phyloP scores from a whole-genome alignment of 2,329 filamentous ascomycete genomes.

The Eutypa lata region DNA sequence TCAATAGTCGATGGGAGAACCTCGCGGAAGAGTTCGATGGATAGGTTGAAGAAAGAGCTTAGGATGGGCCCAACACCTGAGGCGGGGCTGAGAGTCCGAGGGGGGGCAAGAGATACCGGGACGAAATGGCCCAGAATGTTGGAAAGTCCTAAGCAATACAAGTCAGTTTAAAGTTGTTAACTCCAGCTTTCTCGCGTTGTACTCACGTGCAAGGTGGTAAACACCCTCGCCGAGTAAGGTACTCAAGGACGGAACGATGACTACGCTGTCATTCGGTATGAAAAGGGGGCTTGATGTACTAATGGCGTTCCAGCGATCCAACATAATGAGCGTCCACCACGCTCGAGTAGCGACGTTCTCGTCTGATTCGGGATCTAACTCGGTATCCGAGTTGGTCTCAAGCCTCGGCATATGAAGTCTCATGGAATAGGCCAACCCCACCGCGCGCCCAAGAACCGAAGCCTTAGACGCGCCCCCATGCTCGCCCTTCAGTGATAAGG shows the following conservation, averaged over 20 bases:
- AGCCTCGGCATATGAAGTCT: slow-evolving; percentile 50
- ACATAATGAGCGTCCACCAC: slow-evolving; percentile 70
- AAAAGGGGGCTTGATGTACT: slow-evolving; percentile 60
- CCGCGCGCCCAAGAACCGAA: slow-evolving; percentile 61
- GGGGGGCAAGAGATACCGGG: slow-evolving; percentile 40
- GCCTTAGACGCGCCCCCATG: slow-evolving; percentile 46
- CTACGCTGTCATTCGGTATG: slow-evolving; percentile 60
- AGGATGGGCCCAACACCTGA: slow-evolving; percentile 40
- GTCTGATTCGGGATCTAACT: slow-evolving; percentile 56
- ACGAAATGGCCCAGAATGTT: slow-evolving; percentile 56
- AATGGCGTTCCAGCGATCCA: slow-evolving; percentile 73
- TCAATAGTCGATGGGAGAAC: slow-evolving; percentile 57
- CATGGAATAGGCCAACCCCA: slow-evolving; percentile 63
- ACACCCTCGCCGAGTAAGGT: slow-evolving; percentile 59
- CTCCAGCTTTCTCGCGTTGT: background rate
- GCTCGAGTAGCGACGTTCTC: slow-evolving; percentile 61
- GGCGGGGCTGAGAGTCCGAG: slow-evolving; percentile 39
- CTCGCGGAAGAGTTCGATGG: slow-evolving; percentile 64
- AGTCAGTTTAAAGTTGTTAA: background rate
- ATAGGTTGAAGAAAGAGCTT: slow-evolving; percentile 49
- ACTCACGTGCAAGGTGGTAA: slow-evolving; percentile 65
- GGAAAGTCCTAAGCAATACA: slow-evolving; percentile 45
- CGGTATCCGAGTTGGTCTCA: slow-evolving; percentile 35
- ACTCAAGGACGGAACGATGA: slow-evolving; percentile 58
- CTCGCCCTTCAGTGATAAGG: slow-evolving; percentile 36